These are phyloP conservation scores for Calocybe cyanea DNA, from an alignment of 768 basidiomycete genomes.

Conservation along the genomic window DNA sequence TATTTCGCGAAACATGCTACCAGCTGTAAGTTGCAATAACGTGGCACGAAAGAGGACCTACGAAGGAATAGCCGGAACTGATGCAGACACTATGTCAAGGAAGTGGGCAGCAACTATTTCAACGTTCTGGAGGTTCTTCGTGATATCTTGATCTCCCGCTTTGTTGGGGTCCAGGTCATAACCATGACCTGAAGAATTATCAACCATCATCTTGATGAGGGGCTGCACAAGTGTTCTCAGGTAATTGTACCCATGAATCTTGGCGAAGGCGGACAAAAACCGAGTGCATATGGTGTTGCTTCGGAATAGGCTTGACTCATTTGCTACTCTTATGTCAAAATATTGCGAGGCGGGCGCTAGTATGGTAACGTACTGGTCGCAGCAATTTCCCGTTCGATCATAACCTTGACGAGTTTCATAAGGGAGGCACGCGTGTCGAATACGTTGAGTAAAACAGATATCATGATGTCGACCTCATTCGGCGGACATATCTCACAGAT, in stretches of 20 bases:
- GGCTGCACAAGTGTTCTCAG: slow-evolving; percentile 77
- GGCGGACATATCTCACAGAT: slow-evolving; percentile 86
- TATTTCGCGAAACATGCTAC: slow-evolving; percentile 83
- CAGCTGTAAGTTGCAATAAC: slow-evolving; percentile 8
- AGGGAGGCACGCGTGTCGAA: slow-evolving; percentile 77
- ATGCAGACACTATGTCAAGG: slow-evolving; percentile 68
- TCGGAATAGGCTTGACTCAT: slow-evolving; percentile 79
- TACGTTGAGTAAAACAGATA: slow-evolving; percentile 79
- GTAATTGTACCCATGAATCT: slow-evolving; percentile 89
- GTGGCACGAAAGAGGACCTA: slow-evolving; percentile 33
- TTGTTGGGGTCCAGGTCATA: slow-evolving; percentile 77
- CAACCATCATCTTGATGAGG: slow-evolving; percentile 69
- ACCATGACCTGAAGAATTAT: slow-evolving; percentile 66
- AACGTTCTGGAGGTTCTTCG: slow-evolving; percentile 67
- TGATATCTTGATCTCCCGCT: slow-evolving; percentile 53
- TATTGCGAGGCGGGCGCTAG: not conserved
- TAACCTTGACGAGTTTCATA: slow-evolving; percentile 69
- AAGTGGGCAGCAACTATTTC: slow-evolving; percentile 73
- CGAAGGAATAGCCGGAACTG: slow-evolving; percentile 69
- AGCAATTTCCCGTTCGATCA: slow-evolving; percentile 84
- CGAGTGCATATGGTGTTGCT: slow-evolving; percentile 86
- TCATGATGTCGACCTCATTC: slow-evolving; percentile 77
- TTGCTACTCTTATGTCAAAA: slow-evolving; percentile 42
- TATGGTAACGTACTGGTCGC: slow-evolving; percentile 53
- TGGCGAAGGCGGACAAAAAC: slow-evolving; percentile 82